phyloP scores from a whole-genome alignment of 345 rosid species.

The Populus pruinosa region DNA sequence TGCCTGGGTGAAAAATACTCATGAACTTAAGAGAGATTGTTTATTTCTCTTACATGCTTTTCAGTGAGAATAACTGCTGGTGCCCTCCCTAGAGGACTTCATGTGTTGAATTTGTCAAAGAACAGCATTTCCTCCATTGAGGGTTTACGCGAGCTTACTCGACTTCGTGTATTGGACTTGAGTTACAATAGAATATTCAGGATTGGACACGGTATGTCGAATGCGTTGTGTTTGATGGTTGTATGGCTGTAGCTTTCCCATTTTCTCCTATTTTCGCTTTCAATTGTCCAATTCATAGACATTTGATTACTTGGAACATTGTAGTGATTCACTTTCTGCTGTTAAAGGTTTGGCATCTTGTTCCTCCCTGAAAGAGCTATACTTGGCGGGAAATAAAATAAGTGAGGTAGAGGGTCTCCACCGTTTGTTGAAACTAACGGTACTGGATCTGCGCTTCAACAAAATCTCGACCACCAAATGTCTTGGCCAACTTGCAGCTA shows the following conservation, averaged over 20 bases:
- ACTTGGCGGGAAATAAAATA: constrained; percentile 90
- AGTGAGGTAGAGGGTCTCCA: constrained; percentile 96
- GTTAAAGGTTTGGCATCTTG: constrained; percentile 82
- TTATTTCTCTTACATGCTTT: not conserved
- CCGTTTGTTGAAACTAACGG: constrained; percentile 75
- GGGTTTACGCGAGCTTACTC: constrained; percentile 89
- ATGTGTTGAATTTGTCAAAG: constrained; percentile 67
- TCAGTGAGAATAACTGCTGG: constrained; percentile 85
- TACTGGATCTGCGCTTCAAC: constrained; percentile 86
- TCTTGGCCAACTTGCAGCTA: constrained; percentile 92
- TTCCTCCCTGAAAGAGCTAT: constrained; percentile 88
- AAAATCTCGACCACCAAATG: constrained; percentile 81
- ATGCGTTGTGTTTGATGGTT: not conserved
- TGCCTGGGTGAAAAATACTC: not conserved
- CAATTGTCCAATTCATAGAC: not conserved
- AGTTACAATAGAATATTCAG: constrained; percentile 87
- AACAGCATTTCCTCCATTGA: constrained; percentile 81
- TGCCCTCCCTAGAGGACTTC: constrained; percentile 93
- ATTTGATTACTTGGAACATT: too few relatives aligned
- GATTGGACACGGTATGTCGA: constrained; percentile 79
- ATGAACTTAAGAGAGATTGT: constrained; percentile 33
- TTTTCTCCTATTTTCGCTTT: constrained; percentile 10
- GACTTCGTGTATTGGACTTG: constrained; percentile 86
- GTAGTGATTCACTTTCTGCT: not conserved
- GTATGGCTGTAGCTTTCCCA: not conserved